Base-by-base conservation (phyloP, 2,329 filamentous ascomycete species). In the Paraphaeosphaeria sporulosa region DNA sequence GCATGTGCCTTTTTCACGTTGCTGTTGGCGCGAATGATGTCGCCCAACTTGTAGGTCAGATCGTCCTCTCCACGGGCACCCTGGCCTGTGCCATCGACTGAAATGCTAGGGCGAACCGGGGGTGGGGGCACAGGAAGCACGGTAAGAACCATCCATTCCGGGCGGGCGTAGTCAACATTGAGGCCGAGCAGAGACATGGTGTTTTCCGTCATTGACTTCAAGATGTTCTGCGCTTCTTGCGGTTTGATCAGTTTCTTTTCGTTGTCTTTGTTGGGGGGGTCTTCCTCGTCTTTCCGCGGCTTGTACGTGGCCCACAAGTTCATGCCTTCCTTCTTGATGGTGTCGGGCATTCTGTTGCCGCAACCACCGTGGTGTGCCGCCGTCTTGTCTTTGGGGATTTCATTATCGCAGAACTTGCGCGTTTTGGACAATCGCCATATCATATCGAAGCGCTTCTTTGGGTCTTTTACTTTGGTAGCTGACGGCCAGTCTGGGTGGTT, bases 91-190 rank as follows among this genome's bases (percentile, higher is more conserved):
- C 95, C 94, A 74, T 98, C 96, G 82, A 98, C 94, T 23, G 94
- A 96, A 70, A 99, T 96, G 85, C 93, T 97, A 5, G 95, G 95
- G 57, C 95, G 91, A 40, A 99, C 96, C 3, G 95, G 94, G 50
- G 95, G 95, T 2, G 95, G 95, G 1, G 95, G 95, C 0, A 99
- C 96, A 5, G 95, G 94, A 49, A 99, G 85, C 52, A 98, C 94
- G 0, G 93, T 97, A 63, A 99, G 84, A 62, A 99, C 87, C 93
- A 99, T 96, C 95, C 95, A 99, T 77, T 99, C 95, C 0, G 95
- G 95, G 49, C 94, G 90, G 58, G 96, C 94, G 71, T 98, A 98
- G 76, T 98, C 93, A 59, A 90, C 90, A 80, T 94, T 99, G 71
- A 99, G 82, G 36, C 95, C 95, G 82, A 99, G 92, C 68, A 95